A percentile compares a stretch with the other conserved stretches of the same genome.
phyloP scores from a whole-genome alignment of 352 stramenopile genomes.

The Phytophthora pseudosyringae region DNA sequence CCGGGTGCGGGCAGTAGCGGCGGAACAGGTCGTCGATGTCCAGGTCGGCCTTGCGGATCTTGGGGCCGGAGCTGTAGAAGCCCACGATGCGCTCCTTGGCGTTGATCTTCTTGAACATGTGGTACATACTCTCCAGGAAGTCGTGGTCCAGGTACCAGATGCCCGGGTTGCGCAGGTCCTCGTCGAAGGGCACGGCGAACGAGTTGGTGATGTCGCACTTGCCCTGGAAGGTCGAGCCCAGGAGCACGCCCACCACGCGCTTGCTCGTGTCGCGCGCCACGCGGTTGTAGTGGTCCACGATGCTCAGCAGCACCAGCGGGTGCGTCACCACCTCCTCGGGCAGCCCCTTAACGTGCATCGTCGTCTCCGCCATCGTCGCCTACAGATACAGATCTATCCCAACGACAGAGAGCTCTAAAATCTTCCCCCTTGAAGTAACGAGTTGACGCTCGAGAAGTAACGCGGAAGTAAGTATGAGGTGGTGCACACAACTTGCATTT shows the following conservation, averaged over 20 bases:
- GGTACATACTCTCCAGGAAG: constrained; percentile 98
- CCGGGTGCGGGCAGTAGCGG: constrained; percentile 94
- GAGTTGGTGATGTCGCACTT: constrained; percentile 95
- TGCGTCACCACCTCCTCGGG: constrained; percentile 96
- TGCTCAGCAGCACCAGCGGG: constrained; percentile 98
- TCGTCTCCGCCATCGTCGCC: constrained; percentile 23
- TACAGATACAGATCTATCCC: constrained; percentile 10
- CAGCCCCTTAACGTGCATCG: constrained; percentile 44
- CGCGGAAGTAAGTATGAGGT: neutral
- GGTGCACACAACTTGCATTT: neutral
- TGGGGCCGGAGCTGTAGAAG: constrained; percentile 99
- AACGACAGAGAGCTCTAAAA: constrained; percentile 5
- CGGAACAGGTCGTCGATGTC: constrained; percentile 96
- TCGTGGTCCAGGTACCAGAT: constrained; percentile 99
- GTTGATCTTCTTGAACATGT: constrained; percentile 96
- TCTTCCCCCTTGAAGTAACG: constrained; percentile 37
- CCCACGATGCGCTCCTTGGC: constrained; percentile 98
- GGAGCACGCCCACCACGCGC: constrained; percentile 98
- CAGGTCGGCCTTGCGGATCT: constrained; percentile 95
- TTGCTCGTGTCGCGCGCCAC: constrained; percentile 98
- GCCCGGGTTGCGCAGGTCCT: constrained; percentile 96
- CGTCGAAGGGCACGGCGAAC: constrained; percentile 98
- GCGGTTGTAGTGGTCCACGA: constrained; percentile 99
- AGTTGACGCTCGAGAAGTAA: constrained; percentile 6
- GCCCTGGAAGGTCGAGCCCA: constrained; percentile 95